Base-by-base conservation (phyloP, 306 rosid genomes). In the Pyrus communis region DNA sequence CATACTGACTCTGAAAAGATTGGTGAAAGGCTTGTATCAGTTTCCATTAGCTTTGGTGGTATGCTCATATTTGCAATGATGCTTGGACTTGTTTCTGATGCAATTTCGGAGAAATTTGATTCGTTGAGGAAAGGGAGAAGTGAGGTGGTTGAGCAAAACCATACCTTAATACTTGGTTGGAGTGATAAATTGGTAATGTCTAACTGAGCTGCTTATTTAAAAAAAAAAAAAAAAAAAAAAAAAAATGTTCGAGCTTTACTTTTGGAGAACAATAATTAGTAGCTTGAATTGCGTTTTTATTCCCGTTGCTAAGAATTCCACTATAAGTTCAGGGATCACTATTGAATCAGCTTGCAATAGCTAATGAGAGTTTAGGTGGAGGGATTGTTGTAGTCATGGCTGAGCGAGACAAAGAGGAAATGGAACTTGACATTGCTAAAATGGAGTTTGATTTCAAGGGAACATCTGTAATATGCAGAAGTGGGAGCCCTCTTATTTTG, bases 11-110 rank as follows among this genome's bases (percentile, higher is more conserved):
- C 96, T 70, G 85, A 91, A 80, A 84, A 93, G 49, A 15, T 86
- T 46, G 88, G 91, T 25, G 88, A 90, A n/a, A 91, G 90, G 85
- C 82, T 93, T 49, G 98, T 91, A 78, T 93, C 98, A 1, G 88
- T 93, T 85, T 93, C 91, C 49, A 88, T 93, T 81, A 91, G 96
- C 87, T 91, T 93, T 77, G 98, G 97, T 4, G 97, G 98, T 81
- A 93, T 93, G 98, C 94, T 91, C 78, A 87, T 93, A 76, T 93
- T 93, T 85, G 98, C 98, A 73, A 93, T 93, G 97, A 89, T 93
- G 98, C 98, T 91, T 83, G 98, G 98, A 59, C 95, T 93, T 68
- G 98, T 93, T 54, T 91, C 98, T 17, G 98, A 93, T 83, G 83
- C 96, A 67, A 93, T 93, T 78, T 91, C 95, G 27, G 97, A 89